Base-by-base conservation (phyloP, 2,329 filamentous ascomycete genomes). In the Cladophialophora psammophila region DNA sequence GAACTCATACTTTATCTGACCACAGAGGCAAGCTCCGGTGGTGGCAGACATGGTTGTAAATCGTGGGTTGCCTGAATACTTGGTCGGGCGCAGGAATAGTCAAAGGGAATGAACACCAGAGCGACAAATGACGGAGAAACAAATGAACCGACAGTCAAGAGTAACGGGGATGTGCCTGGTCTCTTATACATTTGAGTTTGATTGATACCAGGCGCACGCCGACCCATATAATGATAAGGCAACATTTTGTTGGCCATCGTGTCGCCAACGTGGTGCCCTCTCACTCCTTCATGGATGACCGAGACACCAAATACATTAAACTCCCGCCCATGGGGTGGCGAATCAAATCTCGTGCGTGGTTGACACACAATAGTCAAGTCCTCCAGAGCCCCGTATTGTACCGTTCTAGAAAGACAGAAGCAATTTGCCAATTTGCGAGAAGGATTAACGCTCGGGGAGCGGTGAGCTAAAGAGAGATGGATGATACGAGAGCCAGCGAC, bases 11-110 rank as follows among this genome's bases (percentile, higher is more conserved):
- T 72, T 69, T 64, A 77, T 63, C 26, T 64, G 70, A 9, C 76
- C 75, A 63, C 76, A 78, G 69, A 78, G 69, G 72, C 76, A 78
- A 69, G 74, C 75, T 69, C 76, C 76, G n/a, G 68, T 72, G 13
- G 76, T 63, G 64, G 74, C 67, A 32, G 56, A 42, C 56, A 59
- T 59, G 10, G 15, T 59, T 5, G 38, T 20, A 8, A 15, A 42
- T 26, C 31, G 42, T 18, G 42, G 18, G 9, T 15, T 40, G 5
- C 5, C 3, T 20, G 42, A 48, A 10, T 2, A 1, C 42, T 48
- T 26, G 1, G n/a, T 2, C 7, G 42, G 42, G 18, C 42, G 12
- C 42, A 20, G 20, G 42, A 20, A 8, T 6, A 48, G n/a, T 2
- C 4, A 20, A 48, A 1, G 5, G 42, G 42, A 20, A 48, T 26